These are phyloP conservation scores for Botrytis elliptica DNA, from an alignment of 2,329 filamentous ascomycete species.

Conservation along the genomic window DNA sequence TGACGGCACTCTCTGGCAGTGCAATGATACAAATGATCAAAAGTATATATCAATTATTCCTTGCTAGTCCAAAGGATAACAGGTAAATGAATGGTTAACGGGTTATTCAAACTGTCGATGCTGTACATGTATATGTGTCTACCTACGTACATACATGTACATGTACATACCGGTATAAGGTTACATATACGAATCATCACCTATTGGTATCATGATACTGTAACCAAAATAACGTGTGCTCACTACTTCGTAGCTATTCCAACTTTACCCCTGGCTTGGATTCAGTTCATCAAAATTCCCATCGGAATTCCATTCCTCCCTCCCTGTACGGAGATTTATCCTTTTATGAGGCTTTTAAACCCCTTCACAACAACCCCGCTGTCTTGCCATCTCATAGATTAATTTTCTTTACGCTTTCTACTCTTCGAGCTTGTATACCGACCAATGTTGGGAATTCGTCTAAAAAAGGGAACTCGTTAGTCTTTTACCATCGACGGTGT, in stretches of 20 bases:
- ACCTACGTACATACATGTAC: neutral
- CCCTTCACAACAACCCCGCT: neutral
- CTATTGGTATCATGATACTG: neutral
- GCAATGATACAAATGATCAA: neutral
- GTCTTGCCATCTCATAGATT: neutral
- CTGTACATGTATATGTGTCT: neutral
- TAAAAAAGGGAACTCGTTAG: neutral
- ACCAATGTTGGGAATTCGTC: neutral
- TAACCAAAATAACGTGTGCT: neutral
- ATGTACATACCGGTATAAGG: neutral
- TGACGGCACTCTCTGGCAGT: conserved; percentile 17
- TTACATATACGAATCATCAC: neutral
- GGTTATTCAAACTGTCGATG: neutral
- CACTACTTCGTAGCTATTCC: neutral
- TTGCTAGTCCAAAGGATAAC: neutral
- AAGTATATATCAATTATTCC: neutral
- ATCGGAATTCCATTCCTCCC: conserved; percentile 7
- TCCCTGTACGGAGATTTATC: neutral
- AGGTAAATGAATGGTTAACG: neutral
- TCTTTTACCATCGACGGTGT: neutral
- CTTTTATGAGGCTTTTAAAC: neutral
- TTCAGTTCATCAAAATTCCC: neutral
- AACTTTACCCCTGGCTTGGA: conserved; percentile 15
- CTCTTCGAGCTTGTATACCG: neutral
- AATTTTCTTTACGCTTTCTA: neutral